phyloP scores from a whole-genome alignment of 148 eudicot species.

The Arbutus unedo region DNA sequence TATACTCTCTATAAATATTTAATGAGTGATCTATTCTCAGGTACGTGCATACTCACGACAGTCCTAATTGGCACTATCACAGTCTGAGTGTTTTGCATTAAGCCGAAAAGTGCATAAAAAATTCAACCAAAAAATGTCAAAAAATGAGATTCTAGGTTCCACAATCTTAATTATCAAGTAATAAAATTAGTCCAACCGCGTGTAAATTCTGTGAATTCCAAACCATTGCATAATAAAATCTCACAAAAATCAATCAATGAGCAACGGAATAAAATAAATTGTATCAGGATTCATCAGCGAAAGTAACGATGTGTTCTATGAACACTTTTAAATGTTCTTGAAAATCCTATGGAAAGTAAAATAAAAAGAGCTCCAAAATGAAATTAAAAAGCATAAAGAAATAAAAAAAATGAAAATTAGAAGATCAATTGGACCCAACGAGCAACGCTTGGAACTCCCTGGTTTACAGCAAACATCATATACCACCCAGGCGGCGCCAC shows the following conservation, averaged over 20 bases:
- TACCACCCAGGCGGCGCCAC: constrained; percentile 91
- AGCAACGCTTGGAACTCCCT: constrained; percentile 79
- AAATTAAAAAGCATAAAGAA: neutral
- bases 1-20: too few species aligned
- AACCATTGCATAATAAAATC: too few species aligned
- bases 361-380: neutral
- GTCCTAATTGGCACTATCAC: too few species aligned
- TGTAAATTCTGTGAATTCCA: too few species aligned
- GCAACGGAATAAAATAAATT: neutral
- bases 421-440: constrained; percentile 57
- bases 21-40: too few species aligned
- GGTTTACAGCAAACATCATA: constrained; percentile 82
- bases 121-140: too few species aligned
- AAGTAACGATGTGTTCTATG: neutral
- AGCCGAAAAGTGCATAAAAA: too few species aligned
- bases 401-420: constrained; percentile 5
- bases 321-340: neutral
- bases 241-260: neutral
- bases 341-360: neutral
- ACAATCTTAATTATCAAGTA: too few species aligned
- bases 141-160: too few species aligned
- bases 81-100: too few species aligned
- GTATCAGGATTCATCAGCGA: neutral
- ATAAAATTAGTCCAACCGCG: too few species aligned
- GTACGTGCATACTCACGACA: too few species aligned